These are phyloP conservation scores for Tubosaeta sp. DNA, from an alignment of 768 basidiomycete species.

Conservation along the genomic window DNA sequence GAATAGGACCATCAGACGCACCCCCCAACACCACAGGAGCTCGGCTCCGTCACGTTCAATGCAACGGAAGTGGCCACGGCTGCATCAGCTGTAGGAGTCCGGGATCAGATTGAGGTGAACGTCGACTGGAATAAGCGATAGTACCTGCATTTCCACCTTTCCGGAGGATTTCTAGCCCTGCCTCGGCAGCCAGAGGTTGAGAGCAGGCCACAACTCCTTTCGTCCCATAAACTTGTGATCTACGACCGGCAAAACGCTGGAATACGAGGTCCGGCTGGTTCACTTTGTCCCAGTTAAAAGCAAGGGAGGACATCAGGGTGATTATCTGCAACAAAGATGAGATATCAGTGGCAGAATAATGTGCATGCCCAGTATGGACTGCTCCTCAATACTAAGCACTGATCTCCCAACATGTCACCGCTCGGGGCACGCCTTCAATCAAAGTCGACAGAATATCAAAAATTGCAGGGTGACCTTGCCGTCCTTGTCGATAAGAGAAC, in stretches of 20 bases:
- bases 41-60: slow-evolving; percentile 87
- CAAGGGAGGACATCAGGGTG: slow-evolving; percentile 25
- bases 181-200: slow-evolving; percentile 88
- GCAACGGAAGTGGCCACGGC: slow-evolving; percentile 93
- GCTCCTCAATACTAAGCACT: slow-evolving; percentile 4
- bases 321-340: not conserved
- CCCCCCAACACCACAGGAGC: slow-evolving; percentile 92
- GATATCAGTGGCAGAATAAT: not conserved
- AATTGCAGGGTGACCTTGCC: slow-evolving; percentile 70
- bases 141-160: slow-evolving; percentile 95
- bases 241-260: slow-evolving; percentile 73
- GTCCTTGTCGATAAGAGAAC: slow-evolving; percentile 76
- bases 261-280: slow-evolving; percentile 63
- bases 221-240: slow-evolving; percentile 82
- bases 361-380: too few relatives aligned
- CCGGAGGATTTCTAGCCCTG: slow-evolving; percentile 85
- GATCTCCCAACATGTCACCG: slow-evolving; percentile 41
- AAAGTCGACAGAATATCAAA: slow-evolving; percentile 73
- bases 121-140: not conserved
- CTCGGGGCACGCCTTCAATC: slow-evolving; percentile 59
- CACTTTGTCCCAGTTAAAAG: slow-evolving; percentile 57
- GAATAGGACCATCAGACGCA: slow-evolving; percentile 27
- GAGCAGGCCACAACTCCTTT: slow-evolving; percentile 87
- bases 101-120: not conserved
- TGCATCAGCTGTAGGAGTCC: slow-evolving; percentile 65